Evolutionary conservation across 768 basidiomycete genomes (phyloP), one percentile per base, ranked within the genome.

Genomic region (Pleurotus pulmonarius): DNA sequence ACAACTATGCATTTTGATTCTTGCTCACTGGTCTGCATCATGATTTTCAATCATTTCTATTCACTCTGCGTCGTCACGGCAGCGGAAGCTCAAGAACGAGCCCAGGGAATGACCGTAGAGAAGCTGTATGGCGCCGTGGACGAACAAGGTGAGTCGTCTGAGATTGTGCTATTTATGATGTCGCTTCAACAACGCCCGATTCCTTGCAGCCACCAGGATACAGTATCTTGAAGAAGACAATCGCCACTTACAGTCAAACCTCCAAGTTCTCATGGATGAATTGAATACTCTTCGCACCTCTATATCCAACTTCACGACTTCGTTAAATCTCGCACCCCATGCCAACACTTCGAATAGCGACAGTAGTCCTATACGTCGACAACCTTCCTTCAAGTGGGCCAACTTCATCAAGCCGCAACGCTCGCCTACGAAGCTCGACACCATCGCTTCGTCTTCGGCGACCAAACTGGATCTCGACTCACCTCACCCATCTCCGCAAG

Each of bases 311-410:
- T 53, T 53, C 39, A 53, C 51, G 37, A 40, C 51, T 39, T 53
- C 51, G 7, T 25, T 53, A 41, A 53, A 53, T n/a, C 51, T 53
- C 39, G 51, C 18, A 12, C 39, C 39, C 24, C 51, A 38, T n/a
- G 34, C 38, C 39, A 53, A 53, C 39, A 53, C 59, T 55, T 46
- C 51, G 18, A 62, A 78, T 70, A 70, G 72, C 52, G 73, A 80
- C 29, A 59, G 64, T 13, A 78, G 74, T 51, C 70, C 83, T 3
- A 70, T 94, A 18, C 78, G 75, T 51, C 80, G 90, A 55, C 90
- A 91, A 64, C 83, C 86, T 26, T 92, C 92, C 12, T 92, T 93
- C 72, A 92, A 92, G 65, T 94, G 92, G 92, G 90, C 90, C 0
- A 80, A 86, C 56, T 93, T 85, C 59, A 82, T 86, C 26, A 88